phyloP scores from a whole-genome alignment of 495 filamentous ascomycete species.

The Penicillium malachiteum region DNA sequence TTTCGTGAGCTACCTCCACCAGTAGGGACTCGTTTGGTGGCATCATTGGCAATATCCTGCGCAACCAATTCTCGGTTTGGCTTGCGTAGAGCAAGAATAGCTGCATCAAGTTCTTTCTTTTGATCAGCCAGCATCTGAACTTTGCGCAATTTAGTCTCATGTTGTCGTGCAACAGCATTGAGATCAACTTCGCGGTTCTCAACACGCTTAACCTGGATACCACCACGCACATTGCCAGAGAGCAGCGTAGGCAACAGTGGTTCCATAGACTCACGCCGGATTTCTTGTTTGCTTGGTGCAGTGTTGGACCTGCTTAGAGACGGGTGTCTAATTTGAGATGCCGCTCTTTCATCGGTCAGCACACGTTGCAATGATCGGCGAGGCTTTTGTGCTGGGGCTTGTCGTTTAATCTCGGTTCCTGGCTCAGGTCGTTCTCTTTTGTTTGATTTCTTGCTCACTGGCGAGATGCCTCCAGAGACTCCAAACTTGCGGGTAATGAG shows the following conservation, averaged over 20 bases:
- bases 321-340: constrained; percentile 33
- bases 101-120: constrained; percentile 77
- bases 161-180: constrained; percentile 52
- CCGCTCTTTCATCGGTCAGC: constrained; percentile 63
- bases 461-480: constrained; percentile 65
- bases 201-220: constrained; percentile 58
- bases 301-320: constrained; percentile 29
- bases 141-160: constrained; percentile 67
- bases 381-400: constrained; percentile 45
- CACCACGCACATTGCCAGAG: constrained; percentile 43
- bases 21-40: constrained; percentile 56
- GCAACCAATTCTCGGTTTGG: constrained; percentile 81
- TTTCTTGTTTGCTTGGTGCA: constrained; percentile 65
- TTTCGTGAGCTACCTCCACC: constrained; percentile 44
- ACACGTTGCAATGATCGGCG: constrained; percentile 66
- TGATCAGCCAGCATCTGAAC: constrained; percentile 64
- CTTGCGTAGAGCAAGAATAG: constrained; percentile 79
- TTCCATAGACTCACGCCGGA: constrained; percentile 33
- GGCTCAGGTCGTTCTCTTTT: constrained; percentile 43
- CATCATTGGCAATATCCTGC: constrained; percentile 67
- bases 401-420: constrained; percentile 54
- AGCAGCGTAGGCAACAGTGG: constrained; percentile 34
- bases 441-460: constrained; percentile 37
- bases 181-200: constrained; percentile 70
- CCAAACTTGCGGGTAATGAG: constrained; percentile 84